Evolutionary conservation across 768 basidiomycete species (phyloP), one percentile per base, ranked within the genome.

Genomic region (Podaxis sp.): DNA sequence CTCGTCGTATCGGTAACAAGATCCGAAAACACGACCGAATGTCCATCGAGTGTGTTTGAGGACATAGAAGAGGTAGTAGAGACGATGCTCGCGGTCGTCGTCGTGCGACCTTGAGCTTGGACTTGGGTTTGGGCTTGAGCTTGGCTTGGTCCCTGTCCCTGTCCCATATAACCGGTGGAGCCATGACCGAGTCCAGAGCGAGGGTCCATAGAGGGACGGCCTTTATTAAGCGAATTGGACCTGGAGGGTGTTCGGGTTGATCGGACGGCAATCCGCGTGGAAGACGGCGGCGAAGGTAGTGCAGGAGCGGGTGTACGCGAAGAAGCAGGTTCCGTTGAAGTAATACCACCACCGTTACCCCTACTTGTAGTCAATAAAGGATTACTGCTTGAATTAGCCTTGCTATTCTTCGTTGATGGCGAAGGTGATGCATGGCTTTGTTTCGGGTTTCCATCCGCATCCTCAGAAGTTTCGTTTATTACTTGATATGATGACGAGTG

Each of bases 11-110:
- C 66, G 19, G 65, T 66, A 50, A 55, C 63, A 36, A 62, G 50
- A 41, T 63, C 65, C 3, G 73, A 66, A 37, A 67, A 76, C 66
- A 82, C 72, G 56, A 80, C 41, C 53, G 79, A 77, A 66, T 81
- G 76, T 15, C 72, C 73, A 63, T 77, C 74, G 55, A 81, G 69
- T 6, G 78, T 76, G 27, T 78, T 77, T 17, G 82, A 72, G 0
- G 73, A 72, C 51, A 74, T 62, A 2, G 79, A 75, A 40, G 71
- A 68, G 49, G 54, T 66, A 57, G 65, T 69, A 65, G 67, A 68
- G 41, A 63, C 69, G 55, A 67, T 53, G 64, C 61, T 65, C 8
- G 56, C 55, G 3, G 64, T 50, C 43, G 53, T 59, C 33, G 33
- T 25, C 8, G 63, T 22, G 36, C 61, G 61, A 29, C 24, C 47